Evolutionary conservation across 768 basidiomycete species (phyloP), one percentile per base, ranked within the genome.

Genomic region (Cytidiella melzeri): DNA sequence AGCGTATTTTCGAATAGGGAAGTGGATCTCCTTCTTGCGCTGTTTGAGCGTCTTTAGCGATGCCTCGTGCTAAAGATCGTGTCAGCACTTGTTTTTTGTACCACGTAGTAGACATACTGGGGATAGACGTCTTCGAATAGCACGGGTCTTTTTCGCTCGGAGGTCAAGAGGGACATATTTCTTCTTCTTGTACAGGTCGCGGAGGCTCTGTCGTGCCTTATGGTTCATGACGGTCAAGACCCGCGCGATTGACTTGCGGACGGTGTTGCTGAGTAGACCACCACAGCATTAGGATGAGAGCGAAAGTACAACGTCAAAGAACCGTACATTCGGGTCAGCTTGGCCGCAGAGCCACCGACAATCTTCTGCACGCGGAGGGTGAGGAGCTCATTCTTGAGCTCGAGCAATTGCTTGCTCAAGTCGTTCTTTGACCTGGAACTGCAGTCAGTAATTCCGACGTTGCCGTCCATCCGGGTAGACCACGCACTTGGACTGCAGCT

Each of bases 201-300:
- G 90, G 58, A 96, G 83, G 73, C 93, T 92, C 76, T 92, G 87
- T 60, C 95, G 90, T 60, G 86, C 84, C 74, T 99, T 99, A 69
- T 92, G 88, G 86, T 96, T 98, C 79, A 87, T 95, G 62, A 98
- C 93, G 39, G 96, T 99, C 73, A 97, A 70, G 58, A 98, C 94
- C 48, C 96, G 92, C 56, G 96, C 96, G 66, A 99, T 91, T 57
- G 92, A 94, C 76, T 97, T 98, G 79, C 96, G 94, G 70, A 97
- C 92, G 58, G 87, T 79, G 70, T 85, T 82, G 72, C 96, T 99
- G 41, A 2, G 28, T n/a, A n/a, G n/a, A n/a, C n/a, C n/a, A n/a
- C n/a, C n/a, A n/a, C n/a, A n/a, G n/a, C n/a, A n/a, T n/a, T n/a
- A n/a, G n/a, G n/a, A n/a, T n/a, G n/a, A n/a, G n/a, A n/a, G n/a